Evolutionary conservation across 495 filamentous ascomycete genomes (phyloP).

Genomic region (Penicillium paradoxum): DNA sequence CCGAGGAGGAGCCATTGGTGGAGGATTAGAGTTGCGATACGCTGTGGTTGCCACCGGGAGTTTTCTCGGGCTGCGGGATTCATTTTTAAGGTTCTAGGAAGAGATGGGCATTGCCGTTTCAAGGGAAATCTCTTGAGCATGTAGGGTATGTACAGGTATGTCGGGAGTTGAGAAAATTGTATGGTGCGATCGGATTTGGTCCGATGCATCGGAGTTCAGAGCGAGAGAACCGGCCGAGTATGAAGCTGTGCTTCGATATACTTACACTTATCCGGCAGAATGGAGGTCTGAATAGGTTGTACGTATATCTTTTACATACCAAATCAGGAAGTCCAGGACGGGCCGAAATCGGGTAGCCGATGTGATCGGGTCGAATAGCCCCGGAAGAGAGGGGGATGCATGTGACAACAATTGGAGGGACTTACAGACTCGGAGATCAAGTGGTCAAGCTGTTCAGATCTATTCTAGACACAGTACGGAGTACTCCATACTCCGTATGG

Average conservation of each 20-base stretch:
- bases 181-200: constrained; percentile 19
- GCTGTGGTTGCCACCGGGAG: constrained; percentile 11
- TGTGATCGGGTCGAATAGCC: constrained; percentile 7
- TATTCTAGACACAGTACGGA: no score
- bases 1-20: constrained; percentile 55
- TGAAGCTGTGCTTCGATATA: background rate
- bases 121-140: background rate
- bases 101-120: no score
- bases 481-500: no score
- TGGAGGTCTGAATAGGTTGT: background rate
- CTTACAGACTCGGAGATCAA: no score
- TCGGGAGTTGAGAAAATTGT: constrained; percentile 1
- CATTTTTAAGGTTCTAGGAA: constrained; percentile 6
- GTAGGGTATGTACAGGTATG: background rate
- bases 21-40: constrained; percentile 33
- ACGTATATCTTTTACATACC: background rate
- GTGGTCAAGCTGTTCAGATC: no score
- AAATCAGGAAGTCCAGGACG: background rate
- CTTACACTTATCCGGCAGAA: background rate
- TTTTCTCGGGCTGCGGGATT: background rate
- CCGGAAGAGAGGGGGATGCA: background rate
- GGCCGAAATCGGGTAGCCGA: constrained; percentile 25
- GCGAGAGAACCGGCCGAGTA: no score
- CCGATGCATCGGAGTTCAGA: constrained; percentile 13
- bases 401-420: background rate